A percentile compares a stretch with the other conserved stretches of the same genome.
These are phyloP conservation scores for Chaetomiaceae sp. DNA, from an alignment of 2,329 filamentous ascomycete genomes.

Conservation along the genomic window DNA sequence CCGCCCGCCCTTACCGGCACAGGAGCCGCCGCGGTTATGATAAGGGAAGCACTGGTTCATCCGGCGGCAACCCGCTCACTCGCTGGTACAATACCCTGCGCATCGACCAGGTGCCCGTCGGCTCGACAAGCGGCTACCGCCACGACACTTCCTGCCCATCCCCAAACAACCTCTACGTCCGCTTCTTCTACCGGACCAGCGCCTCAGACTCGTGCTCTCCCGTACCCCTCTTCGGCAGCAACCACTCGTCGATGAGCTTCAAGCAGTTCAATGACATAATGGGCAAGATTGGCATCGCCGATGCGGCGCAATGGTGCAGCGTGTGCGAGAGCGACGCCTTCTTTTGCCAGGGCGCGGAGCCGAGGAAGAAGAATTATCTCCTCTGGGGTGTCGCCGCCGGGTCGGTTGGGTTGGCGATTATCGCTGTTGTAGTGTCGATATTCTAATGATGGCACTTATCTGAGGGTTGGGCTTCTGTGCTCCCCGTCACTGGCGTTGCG, in stretches of 20 bases:
- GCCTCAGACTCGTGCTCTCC: conserved; percentile 22
- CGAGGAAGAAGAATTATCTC: too few species aligned
- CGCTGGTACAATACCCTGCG: background rate
- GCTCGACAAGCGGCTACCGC: background rate
- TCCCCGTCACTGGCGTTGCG: too few species aligned
- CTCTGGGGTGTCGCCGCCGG: too few species aligned
- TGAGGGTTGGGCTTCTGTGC: too few species aligned
- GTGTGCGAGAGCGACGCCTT: conserved; percentile 36
- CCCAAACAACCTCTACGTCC: conserved; percentile 43
- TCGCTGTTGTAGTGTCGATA: too few species aligned
- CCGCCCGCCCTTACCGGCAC: background rate
- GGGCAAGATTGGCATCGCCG: conserved; percentile 32
- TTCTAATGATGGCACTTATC: too few species aligned
- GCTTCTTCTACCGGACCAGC: conserved; percentile 54
- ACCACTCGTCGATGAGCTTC: conserved; percentile 35
- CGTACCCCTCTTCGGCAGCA: conserved; percentile 37
- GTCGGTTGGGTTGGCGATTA: too few species aligned
- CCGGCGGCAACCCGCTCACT: background rate
- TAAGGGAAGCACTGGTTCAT: background rate
- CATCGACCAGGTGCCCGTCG: background rate
- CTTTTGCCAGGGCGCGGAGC: conserved; percentile 35
- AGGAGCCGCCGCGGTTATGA: background rate
- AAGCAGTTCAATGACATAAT: conserved; percentile 38
- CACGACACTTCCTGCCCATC: conserved; percentile 29
- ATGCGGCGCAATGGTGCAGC: conserved; percentile 40